Conservation (phyloP, 2,329 filamentous ascomycete species). For the Verticillium albo-atrum region DNA sequence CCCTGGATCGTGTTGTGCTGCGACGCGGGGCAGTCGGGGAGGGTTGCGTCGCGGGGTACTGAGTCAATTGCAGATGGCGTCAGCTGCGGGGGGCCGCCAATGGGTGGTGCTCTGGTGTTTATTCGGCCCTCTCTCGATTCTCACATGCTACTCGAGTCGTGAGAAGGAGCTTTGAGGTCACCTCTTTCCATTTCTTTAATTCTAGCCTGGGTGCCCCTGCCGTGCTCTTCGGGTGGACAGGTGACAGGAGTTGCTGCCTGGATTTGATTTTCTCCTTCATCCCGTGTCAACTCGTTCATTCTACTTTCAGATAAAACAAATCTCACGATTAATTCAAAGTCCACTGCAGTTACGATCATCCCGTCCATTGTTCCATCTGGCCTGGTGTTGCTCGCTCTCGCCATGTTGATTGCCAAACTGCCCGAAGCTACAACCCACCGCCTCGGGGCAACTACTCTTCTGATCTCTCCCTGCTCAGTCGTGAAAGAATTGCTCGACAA, state of each 20-base stretch:
- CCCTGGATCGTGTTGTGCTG: not conserved
- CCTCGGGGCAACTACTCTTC: slow-evolving; percentile 56
- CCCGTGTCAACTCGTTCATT: not conserved
- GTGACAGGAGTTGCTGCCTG: not conserved
- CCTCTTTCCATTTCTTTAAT: not conserved
- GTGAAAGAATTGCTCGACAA: slow-evolving; percentile 79
- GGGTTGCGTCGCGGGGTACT: not conserved
- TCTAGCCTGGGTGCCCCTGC: not conserved
- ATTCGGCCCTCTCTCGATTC: not conserved
- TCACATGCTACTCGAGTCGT: not conserved
- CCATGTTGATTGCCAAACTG: slow-evolving; percentile 47
- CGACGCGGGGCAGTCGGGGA: not conserved
- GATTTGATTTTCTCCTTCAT: not conserved
- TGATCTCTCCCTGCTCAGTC: slow-evolving; percentile 55
- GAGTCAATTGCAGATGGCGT: not conserved
- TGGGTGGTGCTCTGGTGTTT: too few species aligned
- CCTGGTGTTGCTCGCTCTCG: not conserved
- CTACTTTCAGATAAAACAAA: not conserved
- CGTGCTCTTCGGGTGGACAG: too few species aligned
- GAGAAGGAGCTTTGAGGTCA: not conserved
- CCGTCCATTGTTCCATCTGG: not conserved
- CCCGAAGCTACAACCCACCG: slow-evolving; percentile 45
- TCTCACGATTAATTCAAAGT: not conserved
- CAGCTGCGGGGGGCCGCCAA: not conserved
- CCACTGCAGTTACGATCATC: not conserved